A percentile compares a stretch with the other conserved stretches of the same genome.
phyloP scores from a whole-genome alignment of 2,329 filamentous ascomycete genomes.

The Venturia nashicola region DNA sequence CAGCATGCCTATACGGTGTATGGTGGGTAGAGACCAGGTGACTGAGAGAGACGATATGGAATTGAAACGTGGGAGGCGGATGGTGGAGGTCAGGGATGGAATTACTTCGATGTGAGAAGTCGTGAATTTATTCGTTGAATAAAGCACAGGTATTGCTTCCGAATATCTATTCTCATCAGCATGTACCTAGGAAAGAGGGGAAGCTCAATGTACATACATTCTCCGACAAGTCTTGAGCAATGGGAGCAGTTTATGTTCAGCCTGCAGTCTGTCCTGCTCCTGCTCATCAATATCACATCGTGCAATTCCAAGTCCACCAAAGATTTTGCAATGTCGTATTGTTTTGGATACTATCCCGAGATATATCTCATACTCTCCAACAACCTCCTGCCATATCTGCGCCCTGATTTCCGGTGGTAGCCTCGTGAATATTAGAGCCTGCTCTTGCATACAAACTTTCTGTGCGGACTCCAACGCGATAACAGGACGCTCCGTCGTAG shows the following conservation, averaged over 20 bases:
- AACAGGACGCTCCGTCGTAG: not conserved
- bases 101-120: not conserved
- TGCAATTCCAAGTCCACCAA: not conserved
- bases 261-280: not conserved
- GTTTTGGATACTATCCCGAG: slow-evolving; percentile 1
- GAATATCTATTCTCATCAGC: slow-evolving; percentile 5
- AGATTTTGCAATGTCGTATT: slow-evolving; percentile 7
- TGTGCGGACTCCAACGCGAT: not conserved
- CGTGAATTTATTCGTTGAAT: slow-evolving; percentile 5
- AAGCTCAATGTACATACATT: slow-evolving; percentile 3
- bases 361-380: slow-evolving; percentile 6
- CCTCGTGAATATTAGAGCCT: slow-evolving; percentile 3
- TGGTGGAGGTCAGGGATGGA: slow-evolving; percentile 4
- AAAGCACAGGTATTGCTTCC: slow-evolving; percentile 6
- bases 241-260: slow-evolving; percentile 1
- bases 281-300: not conserved
- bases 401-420: slow-evolving; percentile 5
- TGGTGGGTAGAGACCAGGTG: not conserved
- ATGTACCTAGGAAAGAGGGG: not conserved
- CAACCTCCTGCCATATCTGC: slow-evolving; percentile 4
- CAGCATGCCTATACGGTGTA: slow-evolving; percentile 4
- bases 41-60: not conserved
- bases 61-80: slow-evolving; percentile 7
- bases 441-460: slow-evolving; percentile 3
- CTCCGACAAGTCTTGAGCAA: slow-evolving; percentile 4